Evolutionary conservation across 805 yeast genomes (phyloP).

Genomic region (Kodamaea kakaduensis): DNA sequence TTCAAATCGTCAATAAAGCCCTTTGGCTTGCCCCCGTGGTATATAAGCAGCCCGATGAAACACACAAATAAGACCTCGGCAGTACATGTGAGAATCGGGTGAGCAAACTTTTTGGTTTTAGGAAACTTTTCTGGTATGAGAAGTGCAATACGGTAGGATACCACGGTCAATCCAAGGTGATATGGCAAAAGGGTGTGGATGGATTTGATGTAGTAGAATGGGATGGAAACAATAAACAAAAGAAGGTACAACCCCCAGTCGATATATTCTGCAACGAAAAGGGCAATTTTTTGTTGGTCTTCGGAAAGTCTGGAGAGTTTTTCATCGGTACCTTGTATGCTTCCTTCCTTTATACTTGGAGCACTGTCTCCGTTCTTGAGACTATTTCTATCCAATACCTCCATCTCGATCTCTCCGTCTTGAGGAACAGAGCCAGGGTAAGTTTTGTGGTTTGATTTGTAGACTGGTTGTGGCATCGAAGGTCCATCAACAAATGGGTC

Average conservation of each 20-base stretch:
- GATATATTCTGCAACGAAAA: conserved; percentile 40
- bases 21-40: conserved; percentile 34
- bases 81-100: conserved; percentile 69
- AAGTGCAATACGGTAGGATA: conserved; percentile 50
- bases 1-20: conserved; percentile 50
- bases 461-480: neutral
- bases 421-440: too few relatives aligned
- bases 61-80: conserved; percentile 59
- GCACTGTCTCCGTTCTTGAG: too few relatives aligned
- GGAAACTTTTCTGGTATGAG: conserved; percentile 43
- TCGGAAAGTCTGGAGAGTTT: conserved; percentile 17
- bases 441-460: conserved; percentile 1
- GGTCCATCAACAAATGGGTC: too few relatives aligned
- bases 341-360: too few relatives aligned
- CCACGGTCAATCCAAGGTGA: conserved; percentile 57
- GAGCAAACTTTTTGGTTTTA: conserved; percentile 49
- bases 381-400: neutral
- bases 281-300: conserved; percentile 19
- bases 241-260: conserved; percentile 52
- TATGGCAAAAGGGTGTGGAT: conserved; percentile 56
- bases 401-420: conserved; percentile 1
- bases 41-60: conserved; percentile 56
- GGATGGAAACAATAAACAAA: conserved; percentile 52
- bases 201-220: conserved; percentile 49
- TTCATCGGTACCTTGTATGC: conserved; percentile 4